Evolutionary conservation across 2,329 filamentous ascomycete genomes (phyloP), one percentile per base, ranked within the genome.

Genomic region (Ustilaginoidea virens): DNA sequence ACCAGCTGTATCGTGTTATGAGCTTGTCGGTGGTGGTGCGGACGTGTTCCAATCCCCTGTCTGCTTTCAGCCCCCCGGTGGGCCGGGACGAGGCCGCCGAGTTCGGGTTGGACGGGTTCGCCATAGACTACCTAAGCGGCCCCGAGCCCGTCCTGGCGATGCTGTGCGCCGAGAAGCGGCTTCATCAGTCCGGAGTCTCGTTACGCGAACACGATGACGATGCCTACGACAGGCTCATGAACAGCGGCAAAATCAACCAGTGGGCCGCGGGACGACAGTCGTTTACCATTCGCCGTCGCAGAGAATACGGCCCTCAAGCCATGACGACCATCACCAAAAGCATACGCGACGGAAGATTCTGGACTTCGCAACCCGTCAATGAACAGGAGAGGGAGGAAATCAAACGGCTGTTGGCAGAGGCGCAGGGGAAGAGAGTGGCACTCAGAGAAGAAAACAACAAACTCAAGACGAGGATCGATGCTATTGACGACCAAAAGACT

Each of bases 111-210:
- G 78, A 92, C 37, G 74, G 77, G 2, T 93, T 80, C 56, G 74
- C 83, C 1, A 62, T 80, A 16, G 80, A 96, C 44, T 81, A 69
- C 33, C 47, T 98, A 5, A 66, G 75, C 19, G 90, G 87, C 0
- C 92, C 92, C 0, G 73, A 77, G 2, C 68, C 80, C 2, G 81
- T 98, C 2, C 57, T 96, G 19, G 78, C 82, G 5, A 90, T 92
- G 79, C 67, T 98, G 14, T 94, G 85, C 50, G 67, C 73, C 9
- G 76, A 80, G 39, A 70, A 66, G 33, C 66, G 59, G 30, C 52
- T 94, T 5, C 73, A 92, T 41, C 57, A 60, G 16, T 75, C 76
- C 5, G 82, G 72, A 1, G 66, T 87, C 25, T 61, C 69, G 11
- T 56, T 74, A 10, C 50, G 49, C 5, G 71, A 81, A 7, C 70